Conservation (phyloP, 192 early-diverging fungal genomes). For the Umbelopsis vinacea region DNA sequence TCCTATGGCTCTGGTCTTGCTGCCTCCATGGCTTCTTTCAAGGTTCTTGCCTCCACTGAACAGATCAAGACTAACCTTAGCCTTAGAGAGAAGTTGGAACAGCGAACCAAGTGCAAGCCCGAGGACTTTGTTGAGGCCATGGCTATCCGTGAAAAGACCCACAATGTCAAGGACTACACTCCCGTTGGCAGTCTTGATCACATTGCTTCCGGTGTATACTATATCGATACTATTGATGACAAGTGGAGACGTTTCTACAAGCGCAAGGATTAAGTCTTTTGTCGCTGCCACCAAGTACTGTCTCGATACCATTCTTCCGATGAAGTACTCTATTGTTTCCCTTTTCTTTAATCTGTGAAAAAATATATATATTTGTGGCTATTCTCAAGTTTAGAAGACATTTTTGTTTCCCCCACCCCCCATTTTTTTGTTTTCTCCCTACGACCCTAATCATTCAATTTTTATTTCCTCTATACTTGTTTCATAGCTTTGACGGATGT, state of each 20-base stretch:
- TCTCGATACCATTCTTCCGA: no score
- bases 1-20: constrained; percentile 98
- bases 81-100: constrained; percentile 71
- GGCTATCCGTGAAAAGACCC: constrained; percentile 84
- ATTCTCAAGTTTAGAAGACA: constrained; percentile 16
- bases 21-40: constrained; percentile 92
- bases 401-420: not conserved
- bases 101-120: constrained; percentile 78
- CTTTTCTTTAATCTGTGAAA: no score
- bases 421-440: not conserved
- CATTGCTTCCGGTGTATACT: constrained; percentile 79
- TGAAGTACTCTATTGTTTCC: no score
- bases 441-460: not conserved
- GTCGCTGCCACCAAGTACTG: no score
- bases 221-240: constrained; percentile 86
- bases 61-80: constrained; percentile 66
- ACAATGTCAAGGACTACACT: constrained; percentile 80
- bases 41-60: constrained; percentile 68
- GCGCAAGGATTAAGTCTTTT: constrained; percentile 47
- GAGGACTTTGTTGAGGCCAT: constrained; percentile 80
- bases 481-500: not conserved
- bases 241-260: constrained; percentile 92
- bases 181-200: constrained; percentile 71
- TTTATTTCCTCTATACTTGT: constrained; percentile 2
- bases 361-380: no score